phyloP scores from a whole-genome alignment of 2,329 filamentous ascomycete genomes.

The Teratosphaeria zuluensis region DNA sequence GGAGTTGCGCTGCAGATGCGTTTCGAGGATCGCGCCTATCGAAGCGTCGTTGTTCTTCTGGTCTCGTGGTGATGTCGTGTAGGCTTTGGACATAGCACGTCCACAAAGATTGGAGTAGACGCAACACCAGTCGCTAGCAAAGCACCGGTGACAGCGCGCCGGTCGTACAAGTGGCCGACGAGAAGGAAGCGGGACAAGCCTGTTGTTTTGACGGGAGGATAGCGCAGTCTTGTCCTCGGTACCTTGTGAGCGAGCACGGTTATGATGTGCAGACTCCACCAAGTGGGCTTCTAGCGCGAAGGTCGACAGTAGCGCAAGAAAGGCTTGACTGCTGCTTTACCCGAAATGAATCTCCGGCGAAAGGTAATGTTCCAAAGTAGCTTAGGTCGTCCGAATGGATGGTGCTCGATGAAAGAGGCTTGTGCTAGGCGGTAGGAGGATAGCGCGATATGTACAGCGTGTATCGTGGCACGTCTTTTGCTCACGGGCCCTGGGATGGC shows the following conservation, averaged over 20 bases:
- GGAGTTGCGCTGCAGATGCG: slow-evolving; percentile 27
- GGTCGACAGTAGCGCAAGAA: slow-evolving; percentile 8
- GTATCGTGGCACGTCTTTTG: slow-evolving; percentile 28
- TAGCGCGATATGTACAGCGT: slow-evolving; percentile 18
- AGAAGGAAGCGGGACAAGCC: slow-evolving; percentile 22
- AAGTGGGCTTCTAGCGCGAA: slow-evolving; percentile 21
- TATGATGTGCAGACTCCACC: slow-evolving; percentile 39
- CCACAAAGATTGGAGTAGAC: slow-evolving; percentile 19
- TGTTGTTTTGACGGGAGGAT: slow-evolving; percentile 28
- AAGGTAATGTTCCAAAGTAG: slow-evolving; percentile 1
- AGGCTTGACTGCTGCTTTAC: slow-evolving; percentile 10
- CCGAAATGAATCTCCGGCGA: slow-evolving; percentile 20
- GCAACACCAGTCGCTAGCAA: slow-evolving; percentile 23
- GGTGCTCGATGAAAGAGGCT: slow-evolving; percentile 1
- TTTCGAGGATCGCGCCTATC: slow-evolving; percentile 30
- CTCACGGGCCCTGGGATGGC: slow-evolving; percentile 20
- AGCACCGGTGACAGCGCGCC: slow-evolving; percentile 25
- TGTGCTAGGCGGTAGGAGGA: slow-evolving; percentile 17
- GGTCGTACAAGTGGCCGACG: slow-evolving; percentile 26
- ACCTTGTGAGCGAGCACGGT: slow-evolving; percentile 33
- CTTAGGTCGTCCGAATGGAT: slow-evolving; percentile 2
- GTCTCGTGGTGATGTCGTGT: slow-evolving; percentile 30
- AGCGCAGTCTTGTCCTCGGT: slow-evolving; percentile 31
- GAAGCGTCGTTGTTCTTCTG: slow-evolving; percentile 29
- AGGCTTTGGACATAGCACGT: slow-evolving; percentile 40